Evolutionary conservation across 2,329 filamentous ascomycete species (phyloP), one percentile per base, ranked within the genome.

Genomic region (Fusarium albidum): DNA sequence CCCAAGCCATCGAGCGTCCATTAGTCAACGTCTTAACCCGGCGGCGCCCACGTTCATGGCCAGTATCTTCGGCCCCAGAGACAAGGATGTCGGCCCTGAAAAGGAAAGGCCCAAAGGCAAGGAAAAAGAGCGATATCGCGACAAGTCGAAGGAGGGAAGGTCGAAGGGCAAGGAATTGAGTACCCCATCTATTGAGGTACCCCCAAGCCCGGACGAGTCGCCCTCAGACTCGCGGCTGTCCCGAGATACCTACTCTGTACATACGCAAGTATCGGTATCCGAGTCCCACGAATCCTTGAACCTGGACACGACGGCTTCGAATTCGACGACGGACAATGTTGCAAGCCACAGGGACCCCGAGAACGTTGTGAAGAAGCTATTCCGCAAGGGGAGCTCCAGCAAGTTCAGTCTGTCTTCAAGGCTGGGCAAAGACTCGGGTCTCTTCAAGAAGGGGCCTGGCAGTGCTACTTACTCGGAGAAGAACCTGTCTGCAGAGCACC

Each of bases 1-100:
- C 3, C 75, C 77, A 5, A 71, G 69, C 7, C 60, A 69, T 7
- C 64, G 74, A 32, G 78, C 71, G 13, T 71, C 68, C 71, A 82
- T 66, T 77, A 87, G 69, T 72, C 86, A 71, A 75, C 87, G 73
- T 66, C 81, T 98, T 25, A 98, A 99, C 66, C 95, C 95, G 8
- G 85, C 91, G 7, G 95, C 94, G 1, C 93, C 93, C 9, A 91
- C 89, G 1, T 98, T 98, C 70, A 94, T 89, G 73, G 87, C 82
- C 9, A 82, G 87, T 31, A 84, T 95, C 52, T 84, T 86, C 64
- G 78, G 81, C 13, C 74, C 64, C 56, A 73, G 75, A 64, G 71
- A 75, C 4, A 75, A 74, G 48, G 68, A 73, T 26, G 46, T 51
- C n/a, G 53, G 58, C n/a, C 50, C 59, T 4, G 62, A 60, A n/a